Evolutionary conservation across 2,329 filamentous ascomycete genomes (phyloP), one percentile per base, ranked within the genome.

Genomic region (Neopestalotiopsis clavispora): DNA sequence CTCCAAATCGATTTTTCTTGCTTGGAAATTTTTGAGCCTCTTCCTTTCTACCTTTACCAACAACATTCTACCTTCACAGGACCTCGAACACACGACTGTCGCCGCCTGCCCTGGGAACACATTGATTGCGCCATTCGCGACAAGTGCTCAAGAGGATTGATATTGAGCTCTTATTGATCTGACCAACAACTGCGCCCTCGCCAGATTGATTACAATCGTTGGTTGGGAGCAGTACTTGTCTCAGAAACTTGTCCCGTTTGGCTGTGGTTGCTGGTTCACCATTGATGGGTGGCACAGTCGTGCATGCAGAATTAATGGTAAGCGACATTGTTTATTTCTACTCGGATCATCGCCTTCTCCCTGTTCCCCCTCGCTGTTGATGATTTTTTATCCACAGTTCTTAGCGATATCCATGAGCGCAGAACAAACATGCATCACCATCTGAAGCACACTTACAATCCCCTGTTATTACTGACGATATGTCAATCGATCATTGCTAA

Each of bases 371-470:
- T 81, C 71, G 78, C 80, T 81, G 71, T 74, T 89, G 87, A 90
- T 88, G 87, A 89, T 77, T 72, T 78, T 73, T 75, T 79, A 81
- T 83, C 86, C 85, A 89, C 86, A 82, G 86, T 89, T 89, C 86
- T 78, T 67, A 85, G 88, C 85, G 86, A 90, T 75, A 73, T 75
- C 84, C 85, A 68, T 85, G 88, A 90, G 87, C 88, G 86, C 77
- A 76, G 84, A 88, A 90, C 85, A 84, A 85, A 91, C 90, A 92
- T 92, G 90, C 90, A 92, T 89, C 90, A 92, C 90, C 90, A 92
- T 92, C 90, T 92, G 90, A 88, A 90, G 81, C 83, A 74, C 72
- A 38, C 69, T 67, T 56, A 40, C 17, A 52, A 42, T 57, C 52
- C 20, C 23, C 20, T 38, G 23, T 64, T 57, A 23, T 42, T 68